Percentiles rank a stretch among this genome's conserved stretches.
phyloP scores from a whole-genome alignment of 163 green algal species.

The Scenedesmus sp. region DNA sequence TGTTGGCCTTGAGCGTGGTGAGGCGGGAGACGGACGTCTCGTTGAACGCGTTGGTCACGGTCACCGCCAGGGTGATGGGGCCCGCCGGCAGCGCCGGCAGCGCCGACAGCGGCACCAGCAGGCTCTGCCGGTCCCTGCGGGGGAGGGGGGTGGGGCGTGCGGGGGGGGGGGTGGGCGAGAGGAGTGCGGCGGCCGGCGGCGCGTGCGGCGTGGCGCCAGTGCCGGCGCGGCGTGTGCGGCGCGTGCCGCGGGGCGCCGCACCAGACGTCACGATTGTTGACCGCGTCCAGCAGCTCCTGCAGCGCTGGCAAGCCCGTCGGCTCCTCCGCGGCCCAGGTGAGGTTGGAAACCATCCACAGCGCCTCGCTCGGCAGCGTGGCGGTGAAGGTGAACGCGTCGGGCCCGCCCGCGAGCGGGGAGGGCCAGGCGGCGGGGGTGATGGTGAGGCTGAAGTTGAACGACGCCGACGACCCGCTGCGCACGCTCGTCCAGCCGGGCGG shows the following conservation, averaged over 20 bases:
- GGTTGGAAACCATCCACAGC: constrained; percentile 13
- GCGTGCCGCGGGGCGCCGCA: too few relatives aligned
- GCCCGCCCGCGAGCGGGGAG: too few relatives aligned
- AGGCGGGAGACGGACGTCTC: not conserved
- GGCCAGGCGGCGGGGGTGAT: too few relatives aligned
- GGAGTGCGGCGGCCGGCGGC: too few relatives aligned
- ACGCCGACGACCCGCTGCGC: too few relatives aligned
- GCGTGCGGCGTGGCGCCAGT: too few relatives aligned
- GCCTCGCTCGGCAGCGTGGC: constrained; percentile 8
- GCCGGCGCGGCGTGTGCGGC: too few relatives aligned
- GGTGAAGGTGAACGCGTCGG: constrained; percentile 6
- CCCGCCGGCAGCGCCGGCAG: not conserved
- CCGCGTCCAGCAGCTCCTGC: not conserved
- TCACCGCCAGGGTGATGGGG: constrained; percentile 2
- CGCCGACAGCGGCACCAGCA: not conserved
- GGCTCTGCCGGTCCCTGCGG: not conserved
- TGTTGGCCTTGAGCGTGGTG: not conserved
- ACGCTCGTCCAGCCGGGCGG: too few relatives aligned
- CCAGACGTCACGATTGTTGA: constrained; percentile 19
- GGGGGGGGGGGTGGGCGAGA: too few relatives aligned
- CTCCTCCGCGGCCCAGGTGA: not conserved
- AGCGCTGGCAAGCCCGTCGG: not conserved
- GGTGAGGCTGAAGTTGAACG: too few relatives aligned
- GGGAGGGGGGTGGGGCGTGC: too few relatives aligned
- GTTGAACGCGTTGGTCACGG: constrained; percentile 24